A percentile compares a stretch with the other conserved stretches of the same genome.
Conservation (phyloP, 129 eudicot genomes). For the Centella asiatica region DNA sequence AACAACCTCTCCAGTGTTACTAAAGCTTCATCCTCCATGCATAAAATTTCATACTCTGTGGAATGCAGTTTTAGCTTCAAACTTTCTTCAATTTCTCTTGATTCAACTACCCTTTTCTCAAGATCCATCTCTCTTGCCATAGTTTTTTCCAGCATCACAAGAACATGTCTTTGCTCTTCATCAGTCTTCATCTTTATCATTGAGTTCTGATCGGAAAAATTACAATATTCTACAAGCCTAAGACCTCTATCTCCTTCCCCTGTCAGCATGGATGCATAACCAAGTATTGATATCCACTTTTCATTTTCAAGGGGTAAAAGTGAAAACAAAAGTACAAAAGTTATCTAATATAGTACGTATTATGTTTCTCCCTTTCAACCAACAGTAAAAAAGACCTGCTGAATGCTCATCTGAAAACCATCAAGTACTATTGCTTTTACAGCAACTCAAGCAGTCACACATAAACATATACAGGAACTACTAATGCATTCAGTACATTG, state of each 20-base stretch:
- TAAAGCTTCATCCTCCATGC: constrained; percentile 59
- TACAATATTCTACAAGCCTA: constrained; percentile 15
- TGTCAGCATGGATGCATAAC: constrained; percentile 18
- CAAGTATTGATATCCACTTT: neutral
- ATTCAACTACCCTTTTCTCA: constrained; percentile 56
- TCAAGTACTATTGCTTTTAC: neutral
- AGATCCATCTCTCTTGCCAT: constrained; percentile 77
- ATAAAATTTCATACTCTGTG: constrained; percentile 44
- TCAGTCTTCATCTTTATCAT: constrained; percentile 66
- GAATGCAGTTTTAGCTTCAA: constrained; percentile 49
- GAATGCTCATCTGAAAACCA: neutral
- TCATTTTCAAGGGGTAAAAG: neutral
- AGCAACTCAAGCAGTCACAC: neutral
- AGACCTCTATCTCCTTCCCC: constrained; percentile 32
- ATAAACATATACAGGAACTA: neutral
- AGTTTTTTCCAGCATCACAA: constrained; percentile 84
- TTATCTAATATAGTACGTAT: neutral
- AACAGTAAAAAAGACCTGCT: too few species aligned
- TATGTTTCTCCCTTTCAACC: neutral
- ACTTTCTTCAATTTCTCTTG: constrained; percentile 53
- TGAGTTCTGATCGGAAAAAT: constrained; percentile 28
- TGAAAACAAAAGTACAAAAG: neutral
- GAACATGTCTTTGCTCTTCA: constrained; percentile 64
- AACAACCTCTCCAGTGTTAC: constrained; percentile 44
- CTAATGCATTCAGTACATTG: too few species aligned